These are phyloP conservation scores for Myxozyma vanderwaltii DNA, from an alignment of 805 yeast species.

Conservation along the genomic window DNA sequence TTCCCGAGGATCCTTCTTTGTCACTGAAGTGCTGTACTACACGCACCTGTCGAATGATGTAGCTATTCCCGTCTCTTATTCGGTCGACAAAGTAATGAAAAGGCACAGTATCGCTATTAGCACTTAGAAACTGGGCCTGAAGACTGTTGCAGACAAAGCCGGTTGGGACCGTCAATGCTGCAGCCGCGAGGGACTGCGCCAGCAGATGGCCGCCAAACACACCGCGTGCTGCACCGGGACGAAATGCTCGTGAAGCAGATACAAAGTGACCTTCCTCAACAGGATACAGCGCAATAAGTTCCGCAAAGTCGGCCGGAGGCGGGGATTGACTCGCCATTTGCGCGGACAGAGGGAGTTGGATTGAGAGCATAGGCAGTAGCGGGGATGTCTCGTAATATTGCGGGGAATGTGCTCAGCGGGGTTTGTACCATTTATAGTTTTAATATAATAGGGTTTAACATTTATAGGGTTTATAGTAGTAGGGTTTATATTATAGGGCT, in stretches of 20 bases:
- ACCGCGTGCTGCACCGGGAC: slow-evolving; percentile 13
- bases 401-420: neutral
- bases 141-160: slow-evolving; percentile 7
- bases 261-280: neutral
- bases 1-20: neutral
- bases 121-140: slow-evolving; percentile 18
- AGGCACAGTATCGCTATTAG: slow-evolving; percentile 13
- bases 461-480: neutral
- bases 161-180: slow-evolving; percentile 7
- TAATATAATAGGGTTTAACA: no score
- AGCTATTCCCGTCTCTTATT: slow-evolving; percentile 17
- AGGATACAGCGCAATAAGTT: slow-evolving; percentile 9
- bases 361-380: no score
- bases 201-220: slow-evolving; percentile 27
- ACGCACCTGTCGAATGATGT: slow-evolving; percentile 11
- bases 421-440: no score
- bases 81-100: slow-evolving; percentile 11
- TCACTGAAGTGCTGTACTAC: slow-evolving; percentile 7
- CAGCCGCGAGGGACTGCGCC: slow-evolving; percentile 24
- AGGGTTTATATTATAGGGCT: neutral
- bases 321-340: no score
- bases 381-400: no score
- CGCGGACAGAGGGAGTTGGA: no score
- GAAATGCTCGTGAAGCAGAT: slow-evolving; percentile 9
- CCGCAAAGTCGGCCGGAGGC: slow-evolving; percentile 20